Evolutionary conservation across 768 basidiomycete species (phyloP), one percentile per base, ranked within the genome.

Genomic region (Russula sp.): DNA sequence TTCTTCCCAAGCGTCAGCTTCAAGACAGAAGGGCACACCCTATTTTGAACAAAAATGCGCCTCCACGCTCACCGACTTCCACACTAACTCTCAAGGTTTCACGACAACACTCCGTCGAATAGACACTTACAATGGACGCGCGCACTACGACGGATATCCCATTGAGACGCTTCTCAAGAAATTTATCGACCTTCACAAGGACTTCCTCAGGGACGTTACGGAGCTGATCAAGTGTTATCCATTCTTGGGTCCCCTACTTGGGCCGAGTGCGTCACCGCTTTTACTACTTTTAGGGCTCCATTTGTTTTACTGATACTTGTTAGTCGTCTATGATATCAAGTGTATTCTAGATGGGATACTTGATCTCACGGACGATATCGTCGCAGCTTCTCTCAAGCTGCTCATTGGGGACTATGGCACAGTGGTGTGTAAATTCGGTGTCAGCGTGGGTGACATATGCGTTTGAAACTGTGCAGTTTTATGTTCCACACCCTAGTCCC

Each of bases 311-410:
- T 54, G 14, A 59, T 52, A 43, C 18, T 46, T 61, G 35, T 25
- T 53, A 88, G 86, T 82, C 64, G 73, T 85, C 9, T 82, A 83
- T 62, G 73, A 82, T 10, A 68, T 85, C 70, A 87, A 88, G 69
- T 87, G 87, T 67, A 61, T 81, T 29, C 54, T 86, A 36, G 83
- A 84, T 65, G 72, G 72, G 4, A 56, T 81, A 32, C 71, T 87
- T 43, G 74, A 87, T 66, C 36, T 80, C 16, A 71, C 75, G 16
- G 85, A 86, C 66, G 79, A 68, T 8, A 59, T 75, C 13, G 59
- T 83, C 65, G 79, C 81, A 57, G 64, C 77, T 25, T 58, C 75
- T 13, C 66, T 84, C 8, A 38, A 63, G 45, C 62, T 45, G 14
- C 65, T 73, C 43, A 67, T 70, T 56, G 65, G 56, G 6, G 60